Evolutionary conservation across 768 basidiomycete genomes (phyloP), one percentile per base, ranked within the genome.

Genomic region (Russula earlei): DNA sequence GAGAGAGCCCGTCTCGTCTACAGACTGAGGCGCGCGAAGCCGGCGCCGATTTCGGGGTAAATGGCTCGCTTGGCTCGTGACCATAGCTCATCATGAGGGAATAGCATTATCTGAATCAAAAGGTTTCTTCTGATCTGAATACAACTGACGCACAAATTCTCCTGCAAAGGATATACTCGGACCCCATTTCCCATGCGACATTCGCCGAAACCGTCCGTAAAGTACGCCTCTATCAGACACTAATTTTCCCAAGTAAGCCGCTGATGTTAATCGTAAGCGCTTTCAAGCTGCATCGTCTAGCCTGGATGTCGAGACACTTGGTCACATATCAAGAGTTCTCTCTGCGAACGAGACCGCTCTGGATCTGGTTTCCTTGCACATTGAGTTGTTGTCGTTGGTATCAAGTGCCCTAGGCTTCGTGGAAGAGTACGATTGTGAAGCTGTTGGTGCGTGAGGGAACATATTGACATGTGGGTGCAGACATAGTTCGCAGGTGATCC

Each of bases 351-450:
- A 83, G 58, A 67, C 68, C 22, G 77, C 79, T 0, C 68, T 91
- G 19, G 87, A 91, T 62, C 77, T 87, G 44, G 62, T 91, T 42
- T 77, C 85, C 8, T 69, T 91, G 24, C 85, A 91, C 65, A 68
- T 78, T 19, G 79, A 75, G 54, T 69, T 88, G n/a, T 74, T 75
- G 11, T 80, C 83, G 52, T 65, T 91, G n/a, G 70, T 88, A 29
- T 81, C 78, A 25, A 75, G 80, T 59, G 79, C 81, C 0, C 68
- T 90, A 42, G 69, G 71, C 15, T 77, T 88, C 55, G 69, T 89
- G 41, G 80, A 86, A 54, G 77, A 81, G 40, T 89, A 85, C 62
- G 87, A 89, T 63, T 89, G 84, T 59, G 87, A 89, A 64, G 84
- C 81, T 20, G 83, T 91, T 31, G 88, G 88, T 85, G 66, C 24